These are phyloP conservation scores for Diaporthe ampelina DNA, from an alignment of 2,329 filamentous ascomycete genomes.

Conservation along the genomic window DNA sequence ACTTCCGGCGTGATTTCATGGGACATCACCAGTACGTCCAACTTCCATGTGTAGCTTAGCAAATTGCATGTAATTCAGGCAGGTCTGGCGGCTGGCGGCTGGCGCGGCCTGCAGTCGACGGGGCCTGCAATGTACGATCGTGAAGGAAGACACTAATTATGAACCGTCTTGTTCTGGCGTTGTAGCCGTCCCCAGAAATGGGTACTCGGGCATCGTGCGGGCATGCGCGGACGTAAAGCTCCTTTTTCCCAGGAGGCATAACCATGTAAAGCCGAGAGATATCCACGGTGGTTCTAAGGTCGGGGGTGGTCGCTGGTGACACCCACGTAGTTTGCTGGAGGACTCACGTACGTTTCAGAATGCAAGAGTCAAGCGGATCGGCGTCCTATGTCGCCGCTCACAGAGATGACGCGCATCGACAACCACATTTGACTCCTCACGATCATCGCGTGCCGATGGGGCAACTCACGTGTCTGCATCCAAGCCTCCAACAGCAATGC, in stretches of 20 bases:
- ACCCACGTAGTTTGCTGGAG: not conserved
- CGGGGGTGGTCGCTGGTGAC: not conserved
- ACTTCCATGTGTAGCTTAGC: not conserved
- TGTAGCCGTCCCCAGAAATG: not conserved
- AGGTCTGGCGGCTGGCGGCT: slow-evolving; percentile 18
- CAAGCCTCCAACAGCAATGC: not conserved
- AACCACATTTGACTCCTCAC: not conserved
- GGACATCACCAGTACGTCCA: not conserved
- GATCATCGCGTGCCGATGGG: not conserved
- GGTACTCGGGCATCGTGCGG: not conserved
- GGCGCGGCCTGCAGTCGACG: slow-evolving; percentile 1
- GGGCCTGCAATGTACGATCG: not conserved
- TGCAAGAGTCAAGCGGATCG: slow-evolving; percentile 9
- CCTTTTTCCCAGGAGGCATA: not conserved
- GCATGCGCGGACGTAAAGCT: slow-evolving; percentile 8
- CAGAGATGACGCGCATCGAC: slow-evolving; percentile 9
- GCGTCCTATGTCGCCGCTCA: not conserved
- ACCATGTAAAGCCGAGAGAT: slow-evolving; percentile 13
- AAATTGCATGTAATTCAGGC: not conserved
- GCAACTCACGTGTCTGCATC: not conserved
- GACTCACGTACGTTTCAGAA: slow-evolving; percentile 14
- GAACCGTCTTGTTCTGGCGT: slow-evolving; percentile 4
- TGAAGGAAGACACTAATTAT: slow-evolving; percentile 15
- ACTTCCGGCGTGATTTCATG: not conserved
- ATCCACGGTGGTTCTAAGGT: not conserved